These are phyloP conservation scores for Carex parvula DNA, from an alignment of 176 grass and related monocot species.

Conservation along the genomic window DNA sequence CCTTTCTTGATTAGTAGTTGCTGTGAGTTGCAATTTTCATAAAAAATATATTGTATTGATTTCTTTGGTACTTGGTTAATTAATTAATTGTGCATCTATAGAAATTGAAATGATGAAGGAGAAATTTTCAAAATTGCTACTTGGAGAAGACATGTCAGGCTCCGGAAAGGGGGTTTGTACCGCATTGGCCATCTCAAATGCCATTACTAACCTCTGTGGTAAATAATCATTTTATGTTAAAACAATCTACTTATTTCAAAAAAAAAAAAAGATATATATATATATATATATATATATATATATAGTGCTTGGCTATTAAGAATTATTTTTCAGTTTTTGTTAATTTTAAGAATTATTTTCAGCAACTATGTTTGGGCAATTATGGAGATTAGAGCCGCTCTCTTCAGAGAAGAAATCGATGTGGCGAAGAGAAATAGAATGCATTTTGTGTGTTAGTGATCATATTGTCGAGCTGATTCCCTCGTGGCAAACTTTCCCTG, in stretches of 20 bases:
- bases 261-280: too few species aligned
- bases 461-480: constrained; percentile 87
- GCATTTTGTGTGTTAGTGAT: constrained; percentile 90
- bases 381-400: constrained; percentile 89
- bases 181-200: constrained; percentile 89
- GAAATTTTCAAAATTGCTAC: constrained; percentile 86
- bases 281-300: too few species aligned
- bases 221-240: not conserved
- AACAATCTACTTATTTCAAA: not conserved
- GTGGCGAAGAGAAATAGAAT: constrained; percentile 94
- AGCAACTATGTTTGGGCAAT: constrained; percentile 95
- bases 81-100: constrained; percentile 15
- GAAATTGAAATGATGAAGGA: constrained; percentile 98
- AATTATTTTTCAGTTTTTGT: not conserved
- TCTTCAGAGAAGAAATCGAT: constrained; percentile 80
- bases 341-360: constrained; percentile 14
- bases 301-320: too few species aligned
- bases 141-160: constrained; percentile 99
- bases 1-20: not conserved
- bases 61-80: not conserved
- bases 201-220: constrained; percentile 97
- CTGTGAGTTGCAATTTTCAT: not conserved
- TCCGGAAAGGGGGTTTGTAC: constrained; percentile 93
- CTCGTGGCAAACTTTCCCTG: constrained; percentile 86
- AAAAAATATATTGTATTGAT: not conserved